Percentiles rank a stretch among this genome's conserved stretches.
phyloP scores from a whole-genome alignment of 768 basidiomycete species.

The Suillus bovinus region DNA sequence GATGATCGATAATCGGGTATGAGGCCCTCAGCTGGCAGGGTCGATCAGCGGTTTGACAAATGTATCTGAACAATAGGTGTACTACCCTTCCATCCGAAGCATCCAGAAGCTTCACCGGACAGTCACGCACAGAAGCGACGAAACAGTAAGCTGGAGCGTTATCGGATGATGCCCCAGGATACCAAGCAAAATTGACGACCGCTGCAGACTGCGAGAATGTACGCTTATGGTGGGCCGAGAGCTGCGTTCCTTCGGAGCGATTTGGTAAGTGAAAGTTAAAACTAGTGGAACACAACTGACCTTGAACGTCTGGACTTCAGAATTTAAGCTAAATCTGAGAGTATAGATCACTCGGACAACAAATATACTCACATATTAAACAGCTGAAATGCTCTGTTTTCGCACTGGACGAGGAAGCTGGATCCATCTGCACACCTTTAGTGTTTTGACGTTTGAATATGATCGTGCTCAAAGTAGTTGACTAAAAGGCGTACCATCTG shows the following conservation, averaged over 20 bases:
- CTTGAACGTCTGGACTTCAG: neutral
- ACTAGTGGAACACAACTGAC: neutral
- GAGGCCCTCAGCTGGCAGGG: constrained; percentile 76
- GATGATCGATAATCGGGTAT: constrained; percentile 89
- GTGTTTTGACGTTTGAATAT: neutral
- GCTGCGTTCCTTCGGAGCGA: neutral
- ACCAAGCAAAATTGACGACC: constrained; percentile 83
- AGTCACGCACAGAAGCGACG: constrained; percentile 79
- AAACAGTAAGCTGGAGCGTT: constrained; percentile 78
- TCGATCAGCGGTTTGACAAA: neutral
- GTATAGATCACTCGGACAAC: neutral
- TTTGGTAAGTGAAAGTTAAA: neutral
- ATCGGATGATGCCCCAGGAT: constrained; percentile 64
- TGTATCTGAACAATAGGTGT: neutral
- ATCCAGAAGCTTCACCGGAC: constrained; percentile 84
- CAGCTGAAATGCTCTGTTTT: constrained; percentile 65
- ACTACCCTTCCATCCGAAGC: constrained; percentile 71
- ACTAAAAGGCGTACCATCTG: constrained; percentile 47
- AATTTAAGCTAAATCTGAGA: neutral
- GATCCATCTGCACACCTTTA: constrained; percentile 78
- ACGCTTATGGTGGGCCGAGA: constrained; percentile 15
- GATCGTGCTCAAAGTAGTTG: neutral
- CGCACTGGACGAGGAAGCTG: constrained; percentile 63
- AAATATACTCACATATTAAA: constrained; percentile 42
- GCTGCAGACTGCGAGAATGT: constrained; percentile 60